A percentile compares a stretch with the other conserved stretches of the same genome.
Conservation (phyloP, 108 stramenopile species). For the Nitzschia sp. region DNA sequence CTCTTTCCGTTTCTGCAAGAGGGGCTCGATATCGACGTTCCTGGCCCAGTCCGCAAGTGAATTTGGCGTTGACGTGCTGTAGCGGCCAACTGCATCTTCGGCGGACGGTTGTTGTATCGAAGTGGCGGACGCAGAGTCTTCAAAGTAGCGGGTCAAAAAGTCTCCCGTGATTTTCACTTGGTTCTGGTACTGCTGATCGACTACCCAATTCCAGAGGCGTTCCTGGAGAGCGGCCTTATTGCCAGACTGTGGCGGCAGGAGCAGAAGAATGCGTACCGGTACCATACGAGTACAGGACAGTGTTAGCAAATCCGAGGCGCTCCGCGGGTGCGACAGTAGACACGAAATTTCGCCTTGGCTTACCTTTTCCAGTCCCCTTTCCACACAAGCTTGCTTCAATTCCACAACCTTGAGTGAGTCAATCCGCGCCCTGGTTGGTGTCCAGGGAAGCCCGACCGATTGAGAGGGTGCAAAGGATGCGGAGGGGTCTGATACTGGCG, state of each 20-base stretch:
- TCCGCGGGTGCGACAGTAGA: too few relatives aligned
- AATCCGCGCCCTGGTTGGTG: slow-evolving; percentile 57
- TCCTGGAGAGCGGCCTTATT: slow-evolving; percentile 61
- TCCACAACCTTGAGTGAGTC: slow-evolving; percentile 47
- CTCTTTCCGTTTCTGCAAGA: slow-evolving; percentile 31
- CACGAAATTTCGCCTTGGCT: slow-evolving; percentile 1
- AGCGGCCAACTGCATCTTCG: too few relatives aligned
- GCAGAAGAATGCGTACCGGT: background rate
- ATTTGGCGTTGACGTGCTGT: slow-evolving; percentile 30
- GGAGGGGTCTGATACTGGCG: too few relatives aligned
- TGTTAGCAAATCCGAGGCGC: too few relatives aligned
- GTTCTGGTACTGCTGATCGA: slow-evolving; percentile 39
- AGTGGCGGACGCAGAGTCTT: background rate
- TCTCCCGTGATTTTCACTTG: slow-evolving; percentile 25
- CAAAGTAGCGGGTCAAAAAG: slow-evolving; percentile 23
- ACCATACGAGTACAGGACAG: too few relatives aligned
- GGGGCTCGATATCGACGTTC: slow-evolving; percentile 31
- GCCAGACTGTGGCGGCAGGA: slow-evolving; percentile 35
- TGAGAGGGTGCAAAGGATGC: too few relatives aligned
- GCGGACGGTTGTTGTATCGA: background rate
- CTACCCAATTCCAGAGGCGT: slow-evolving; percentile 60
- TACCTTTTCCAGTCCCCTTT: slow-evolving; percentile 56
- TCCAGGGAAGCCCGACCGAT: background rate
- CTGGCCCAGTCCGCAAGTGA: slow-evolving; percentile 47
- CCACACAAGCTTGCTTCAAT: slow-evolving; percentile 44